Evolutionary conservation across 169 alveolate species (phyloP).

Genomic region (Plasmodium inui): DNA sequence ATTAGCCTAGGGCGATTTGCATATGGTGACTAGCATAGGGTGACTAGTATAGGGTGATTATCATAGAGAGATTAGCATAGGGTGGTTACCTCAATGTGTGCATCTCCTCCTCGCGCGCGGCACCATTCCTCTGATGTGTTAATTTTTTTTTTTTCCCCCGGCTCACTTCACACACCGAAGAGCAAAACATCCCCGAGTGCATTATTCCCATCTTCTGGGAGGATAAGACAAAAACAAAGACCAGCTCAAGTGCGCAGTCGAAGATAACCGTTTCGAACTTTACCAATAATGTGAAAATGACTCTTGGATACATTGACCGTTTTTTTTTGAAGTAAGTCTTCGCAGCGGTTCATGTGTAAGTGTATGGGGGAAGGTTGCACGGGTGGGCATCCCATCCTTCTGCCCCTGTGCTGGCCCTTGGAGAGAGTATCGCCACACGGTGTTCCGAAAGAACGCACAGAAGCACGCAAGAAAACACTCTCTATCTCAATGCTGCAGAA

Average conservation of each 20-base stretch:
- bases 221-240: not conserved
- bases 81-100: not conserved
- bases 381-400: not conserved
- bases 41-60: not conserved
- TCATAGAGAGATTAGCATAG: too few species aligned
- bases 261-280: slow-evolving; percentile 30
- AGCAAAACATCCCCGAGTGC: slow-evolving; percentile 16
- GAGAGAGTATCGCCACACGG: not conserved
- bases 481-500: slow-evolving; percentile 9
- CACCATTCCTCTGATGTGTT: not conserved
- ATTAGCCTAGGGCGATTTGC: too few species aligned
- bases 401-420: not conserved
- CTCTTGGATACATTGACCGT: slow-evolving; percentile 17
- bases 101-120: not conserved
- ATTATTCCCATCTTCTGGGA: slow-evolving; percentile 69
- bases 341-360: not conserved
- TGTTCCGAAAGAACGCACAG: not conserved
- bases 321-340: slow-evolving; percentile 33
- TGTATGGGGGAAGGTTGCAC: too few species aligned
- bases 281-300: slow-evolving; percentile 17
- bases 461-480: not conserved
- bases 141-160: not conserved
- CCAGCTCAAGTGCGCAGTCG: slow-evolving; percentile 5
- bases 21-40: not conserved
- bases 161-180: not conserved